A percentile compares a stretch with the other conserved stretches of the same genome.
Evolutionary conservation across 768 basidiomycete genomes (phyloP).

Genomic region (Pisolithus marmoratus): DNA sequence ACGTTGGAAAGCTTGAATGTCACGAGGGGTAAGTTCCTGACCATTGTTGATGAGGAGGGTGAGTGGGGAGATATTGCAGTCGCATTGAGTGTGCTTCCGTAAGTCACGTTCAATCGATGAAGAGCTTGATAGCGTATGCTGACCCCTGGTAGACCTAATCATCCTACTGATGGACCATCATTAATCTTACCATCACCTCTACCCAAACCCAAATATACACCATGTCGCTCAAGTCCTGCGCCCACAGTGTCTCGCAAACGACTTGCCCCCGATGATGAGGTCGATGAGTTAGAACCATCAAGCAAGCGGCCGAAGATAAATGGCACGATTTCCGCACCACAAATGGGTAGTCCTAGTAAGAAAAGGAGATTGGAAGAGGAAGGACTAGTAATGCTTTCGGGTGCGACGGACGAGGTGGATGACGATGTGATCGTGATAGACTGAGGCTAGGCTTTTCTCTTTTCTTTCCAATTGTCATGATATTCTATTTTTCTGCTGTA

Average conservation of each 20-base stretch:
- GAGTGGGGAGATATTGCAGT: conserved; percentile 67
- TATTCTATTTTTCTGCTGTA: conserved; percentile 1
- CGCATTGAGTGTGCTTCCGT: conserved; percentile 67
- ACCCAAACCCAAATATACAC: conserved; percentile 47
- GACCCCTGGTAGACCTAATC: conserved; percentile 42
- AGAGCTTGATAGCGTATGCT: not conserved
- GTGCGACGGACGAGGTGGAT: conserved; percentile 45
- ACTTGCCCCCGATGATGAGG: conserved; percentile 50
- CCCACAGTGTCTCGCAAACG: conserved; percentile 52
- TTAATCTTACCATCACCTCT: conserved; percentile 63
- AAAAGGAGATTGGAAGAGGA: conserved; percentile 65
- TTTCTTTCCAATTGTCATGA: conserved; percentile 3
- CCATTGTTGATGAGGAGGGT: conserved; percentile 85
- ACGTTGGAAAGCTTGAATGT: conserved; percentile 81
- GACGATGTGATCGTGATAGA: conserved; percentile 56
- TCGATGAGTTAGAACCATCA: conserved; percentile 50
- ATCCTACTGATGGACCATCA: conserved; percentile 44
- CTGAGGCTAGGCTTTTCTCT: conserved; percentile 21
- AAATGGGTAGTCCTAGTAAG: conserved; percentile 53
- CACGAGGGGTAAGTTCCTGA: conserved; percentile 78
- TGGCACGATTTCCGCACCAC: conserved; percentile 13
- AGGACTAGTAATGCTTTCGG: conserved; percentile 64
- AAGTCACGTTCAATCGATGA: conserved; percentile 26
- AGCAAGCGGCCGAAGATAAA: conserved; percentile 49
- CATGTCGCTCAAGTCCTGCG: conserved; percentile 36